Evolutionary conservation across 208 protist genomes (phyloP).

Genomic region (Wallacemonas rigidus): DNA sequence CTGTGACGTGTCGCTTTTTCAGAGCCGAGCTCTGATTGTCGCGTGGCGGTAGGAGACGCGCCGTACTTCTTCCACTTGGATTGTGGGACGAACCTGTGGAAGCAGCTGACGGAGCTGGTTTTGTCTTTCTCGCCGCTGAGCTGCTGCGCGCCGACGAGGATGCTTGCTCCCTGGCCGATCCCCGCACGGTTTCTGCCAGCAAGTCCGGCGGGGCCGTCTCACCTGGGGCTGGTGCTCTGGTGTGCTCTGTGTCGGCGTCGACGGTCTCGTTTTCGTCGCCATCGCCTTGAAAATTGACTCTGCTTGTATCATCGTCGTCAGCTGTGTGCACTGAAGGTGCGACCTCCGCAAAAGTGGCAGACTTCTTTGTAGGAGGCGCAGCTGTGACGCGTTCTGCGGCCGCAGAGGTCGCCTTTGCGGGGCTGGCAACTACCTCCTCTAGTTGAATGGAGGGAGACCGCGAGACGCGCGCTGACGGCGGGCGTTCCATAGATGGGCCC

Average conservation of each 20-base stretch:
- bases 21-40: background rate
- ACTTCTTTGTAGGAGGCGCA: background rate
- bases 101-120: too few species aligned
- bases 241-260: too few species aligned
- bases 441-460: background rate
- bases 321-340: background rate
- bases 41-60: background rate
- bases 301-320: background rate
- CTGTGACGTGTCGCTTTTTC: conserved; percentile 7
- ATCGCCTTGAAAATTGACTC: background rate
- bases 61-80: too few species aligned
- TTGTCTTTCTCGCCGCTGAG: too few species aligned
- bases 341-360: background rate
- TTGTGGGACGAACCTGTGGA: too few species aligned
- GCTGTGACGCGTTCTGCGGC: too few species aligned
- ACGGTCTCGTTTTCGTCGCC: background rate
- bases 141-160: too few species aligned
- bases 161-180: too few species aligned
- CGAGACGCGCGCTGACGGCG: background rate
- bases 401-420: background rate
- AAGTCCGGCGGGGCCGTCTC: too few species aligned
- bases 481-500: background rate
- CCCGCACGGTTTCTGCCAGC: too few species aligned
- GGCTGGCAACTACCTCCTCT: conserved; percentile 2
- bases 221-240: too few species aligned